A percentile compares a stretch with the other conserved stretches of the same genome.
Conservation (phyloP, 2,329 filamentous ascomycete genomes). For the Paradendryphiella salina region DNA sequence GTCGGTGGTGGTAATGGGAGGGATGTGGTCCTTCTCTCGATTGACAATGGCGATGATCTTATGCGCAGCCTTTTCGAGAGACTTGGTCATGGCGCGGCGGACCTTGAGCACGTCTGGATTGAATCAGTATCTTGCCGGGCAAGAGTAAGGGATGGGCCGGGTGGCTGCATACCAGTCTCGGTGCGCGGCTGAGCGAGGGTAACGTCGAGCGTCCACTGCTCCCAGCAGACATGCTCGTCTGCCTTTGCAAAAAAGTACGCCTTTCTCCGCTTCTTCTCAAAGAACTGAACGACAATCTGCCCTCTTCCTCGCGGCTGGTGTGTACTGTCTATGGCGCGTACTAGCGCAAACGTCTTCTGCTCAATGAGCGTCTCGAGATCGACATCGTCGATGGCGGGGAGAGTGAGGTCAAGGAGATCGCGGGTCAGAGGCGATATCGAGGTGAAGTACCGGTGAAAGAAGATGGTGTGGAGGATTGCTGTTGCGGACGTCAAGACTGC, state of each 20-base stretch:
- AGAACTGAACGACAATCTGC: conserved; percentile 86
- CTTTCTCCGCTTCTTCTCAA: conserved; percentile 86
- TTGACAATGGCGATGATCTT: conserved; percentile 90
- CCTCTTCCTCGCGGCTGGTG: conserved; percentile 65
- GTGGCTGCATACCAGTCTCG: conserved; percentile 69
- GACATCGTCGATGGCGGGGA: conserved; percentile 85
- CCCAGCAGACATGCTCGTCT: conserved; percentile 96
- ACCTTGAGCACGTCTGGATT: conserved; percentile 83
- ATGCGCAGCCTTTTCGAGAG: conserved; percentile 81
- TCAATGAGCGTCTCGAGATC: conserved; percentile 94
- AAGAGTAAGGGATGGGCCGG: background rate
- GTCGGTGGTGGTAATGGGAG: conserved; percentile 89
- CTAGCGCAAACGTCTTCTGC: conserved; percentile 76
- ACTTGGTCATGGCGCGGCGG: conserved; percentile 86
- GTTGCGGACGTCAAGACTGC: conserved; percentile 15
- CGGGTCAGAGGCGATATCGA: conserved; percentile 78
- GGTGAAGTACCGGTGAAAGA: conserved; percentile 98
- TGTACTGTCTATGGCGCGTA: conserved; percentile 71
- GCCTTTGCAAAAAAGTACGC: conserved; percentile 70
- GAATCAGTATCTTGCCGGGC: conserved; percentile 7
- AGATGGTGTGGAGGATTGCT: conserved; percentile 96
- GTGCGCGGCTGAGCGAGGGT: conserved; percentile 89
- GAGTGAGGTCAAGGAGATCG: conserved; percentile 86
- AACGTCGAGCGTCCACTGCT: conserved; percentile 91
- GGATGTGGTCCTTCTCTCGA: conserved; percentile 91